These are phyloP conservation scores for Fusarium begoniae DNA, from an alignment of 2,329 filamentous ascomycete species.

Conservation along the genomic window DNA sequence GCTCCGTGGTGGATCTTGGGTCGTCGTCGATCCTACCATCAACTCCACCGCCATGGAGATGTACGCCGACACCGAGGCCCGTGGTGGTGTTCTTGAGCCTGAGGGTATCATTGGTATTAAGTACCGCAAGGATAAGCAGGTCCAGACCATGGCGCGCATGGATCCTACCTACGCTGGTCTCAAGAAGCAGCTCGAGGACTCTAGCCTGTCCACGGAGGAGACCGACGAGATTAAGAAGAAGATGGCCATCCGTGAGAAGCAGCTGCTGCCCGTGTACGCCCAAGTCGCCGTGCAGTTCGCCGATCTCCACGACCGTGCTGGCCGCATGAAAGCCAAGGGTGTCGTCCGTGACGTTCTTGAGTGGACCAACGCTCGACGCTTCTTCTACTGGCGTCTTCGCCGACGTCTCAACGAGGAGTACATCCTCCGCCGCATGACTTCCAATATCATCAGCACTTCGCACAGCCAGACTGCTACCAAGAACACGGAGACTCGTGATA, in stretches of 20 bases:
- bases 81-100: conserved; percentile 96
- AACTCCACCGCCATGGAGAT: conserved; percentile 98
- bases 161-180: conserved; percentile 85
- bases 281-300: conserved; percentile 98
- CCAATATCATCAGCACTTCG: conserved; percentile 48
- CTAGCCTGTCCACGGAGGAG: conserved; percentile 75
- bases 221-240: conserved; percentile 81
- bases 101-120: conserved; percentile 99
- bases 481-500: conserved; percentile 65
- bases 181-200: conserved; percentile 76
- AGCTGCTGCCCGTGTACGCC: conserved; percentile 89
- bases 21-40: conserved; percentile 98
- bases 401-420: conserved; percentile 97
- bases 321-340: conserved; percentile 98
- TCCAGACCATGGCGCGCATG: conserved; percentile 95
- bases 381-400: conserved; percentile 99
- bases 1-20: conserved; percentile 98
- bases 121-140: conserved; percentile 96
- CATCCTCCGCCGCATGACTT: conserved; percentile 87
- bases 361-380: conserved; percentile 90
- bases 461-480: conserved; percentile 50
- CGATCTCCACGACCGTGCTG: conserved; percentile 94
- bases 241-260: conserved; percentile 86
- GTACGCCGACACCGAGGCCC: conserved; percentile 95
- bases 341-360: conserved; percentile 84